Evolutionary conservation across 139 green algal genomes (phyloP).

Genomic region (Zygnema cylindricum): DNA sequence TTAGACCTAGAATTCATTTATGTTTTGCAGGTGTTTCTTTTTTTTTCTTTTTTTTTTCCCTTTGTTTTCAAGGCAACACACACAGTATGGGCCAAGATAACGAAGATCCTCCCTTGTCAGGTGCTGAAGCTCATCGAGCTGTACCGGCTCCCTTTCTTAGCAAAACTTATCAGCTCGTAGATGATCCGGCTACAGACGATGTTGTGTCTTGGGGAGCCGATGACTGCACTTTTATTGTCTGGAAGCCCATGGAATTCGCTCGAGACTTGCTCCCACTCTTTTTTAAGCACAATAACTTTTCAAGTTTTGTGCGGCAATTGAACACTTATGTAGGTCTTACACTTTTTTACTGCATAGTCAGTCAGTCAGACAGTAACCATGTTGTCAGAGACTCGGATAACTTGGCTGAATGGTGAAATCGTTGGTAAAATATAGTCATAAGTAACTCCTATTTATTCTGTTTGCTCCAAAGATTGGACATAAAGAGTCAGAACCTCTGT

Average conservation of each 20-base stretch:
- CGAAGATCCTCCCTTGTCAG: background rate
- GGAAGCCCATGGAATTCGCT: constrained; percentile 90
- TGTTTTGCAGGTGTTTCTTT: background rate
- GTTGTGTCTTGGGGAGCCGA: constrained; percentile 87
- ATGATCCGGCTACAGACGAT: constrained; percentile 79
- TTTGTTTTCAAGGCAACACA: background rate
- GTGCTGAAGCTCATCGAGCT: background rate
- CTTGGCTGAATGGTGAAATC: too few species aligned
- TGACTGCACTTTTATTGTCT: constrained; percentile 88
- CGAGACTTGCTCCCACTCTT: constrained; percentile 85
- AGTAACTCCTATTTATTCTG: too few species aligned
- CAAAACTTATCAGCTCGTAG: constrained; percentile 88
- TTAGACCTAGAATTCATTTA: background rate
- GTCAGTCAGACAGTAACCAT: too few species aligned
- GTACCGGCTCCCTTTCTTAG: constrained; percentile 59
- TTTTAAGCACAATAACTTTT: constrained; percentile 99
- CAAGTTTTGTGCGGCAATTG: constrained; percentile 92
- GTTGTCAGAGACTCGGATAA: too few species aligned
- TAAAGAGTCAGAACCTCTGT: too few species aligned
- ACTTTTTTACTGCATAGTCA: too few species aligned
- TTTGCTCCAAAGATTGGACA: too few species aligned
- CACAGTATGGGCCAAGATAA: background rate
- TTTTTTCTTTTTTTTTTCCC: background rate
- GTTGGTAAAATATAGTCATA: too few species aligned
- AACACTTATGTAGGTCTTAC: constrained; percentile 86